These are phyloP conservation scores for Neostapfia colusana DNA, from an alignment of 176 grass and related monocot species.

Conservation along the genomic window DNA sequence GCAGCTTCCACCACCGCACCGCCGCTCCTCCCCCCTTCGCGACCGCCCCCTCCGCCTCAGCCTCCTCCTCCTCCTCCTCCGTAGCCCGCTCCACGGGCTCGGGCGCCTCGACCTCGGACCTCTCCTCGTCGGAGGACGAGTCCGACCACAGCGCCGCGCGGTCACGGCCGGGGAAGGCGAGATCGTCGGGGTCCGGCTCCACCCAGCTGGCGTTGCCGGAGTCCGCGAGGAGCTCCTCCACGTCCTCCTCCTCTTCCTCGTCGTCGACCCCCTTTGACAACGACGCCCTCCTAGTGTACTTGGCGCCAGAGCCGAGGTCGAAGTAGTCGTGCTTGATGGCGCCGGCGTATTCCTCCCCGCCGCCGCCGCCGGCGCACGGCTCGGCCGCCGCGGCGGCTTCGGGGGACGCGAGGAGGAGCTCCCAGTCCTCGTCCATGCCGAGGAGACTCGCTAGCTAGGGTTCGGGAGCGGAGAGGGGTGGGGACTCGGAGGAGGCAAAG, in stretches of 20 bases:
- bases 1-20: conserved; percentile 72
- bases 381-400: not conserved
- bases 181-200: conserved; percentile 65
- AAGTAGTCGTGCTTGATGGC: conserved; percentile 89
- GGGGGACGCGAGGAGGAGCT: conserved; percentile 60
- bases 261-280: not conserved
- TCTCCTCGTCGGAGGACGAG: conserved; percentile 60
- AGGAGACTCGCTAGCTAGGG: not conserved
- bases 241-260: conserved; percentile 16
- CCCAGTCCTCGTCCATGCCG: conserved; percentile 77
- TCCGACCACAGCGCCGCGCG: conserved; percentile 68
- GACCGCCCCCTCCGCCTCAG: conserved; percentile 9
- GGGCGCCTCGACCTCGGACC: conserved; percentile 24
- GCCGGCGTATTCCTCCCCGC: conserved; percentile 48
- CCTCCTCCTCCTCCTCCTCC: conserved; percentile 1
- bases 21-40: conserved; percentile 37
- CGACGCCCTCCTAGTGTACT: conserved; percentile 48
- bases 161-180: conserved; percentile 54
- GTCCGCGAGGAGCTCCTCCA: conserved; percentile 39
- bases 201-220: conserved; percentile 65
- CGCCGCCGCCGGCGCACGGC: not conserved
- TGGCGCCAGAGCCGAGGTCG: conserved; percentile 57
- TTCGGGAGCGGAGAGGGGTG: not conserved
- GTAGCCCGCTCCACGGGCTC: conserved; percentile 31
- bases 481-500: conserved; percentile 16